phyloP scores from a whole-genome alignment of 352 stramenopile species.

The Pythium pyrilobum region DNA sequence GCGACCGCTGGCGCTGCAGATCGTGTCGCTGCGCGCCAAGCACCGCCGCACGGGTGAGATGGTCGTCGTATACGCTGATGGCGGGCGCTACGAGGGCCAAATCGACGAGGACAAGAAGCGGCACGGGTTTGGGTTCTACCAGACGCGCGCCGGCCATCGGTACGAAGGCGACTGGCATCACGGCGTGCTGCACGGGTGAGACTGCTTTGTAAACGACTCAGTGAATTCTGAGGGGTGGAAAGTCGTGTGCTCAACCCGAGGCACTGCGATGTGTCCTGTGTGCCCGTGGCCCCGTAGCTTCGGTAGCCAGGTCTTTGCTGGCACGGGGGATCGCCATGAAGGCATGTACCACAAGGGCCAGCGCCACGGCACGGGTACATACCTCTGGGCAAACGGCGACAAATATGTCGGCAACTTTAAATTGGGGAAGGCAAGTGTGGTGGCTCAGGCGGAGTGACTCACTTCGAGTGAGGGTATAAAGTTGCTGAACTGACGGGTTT shows the following conservation, averaged over 20 bases:
- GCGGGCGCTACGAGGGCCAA: constrained; percentile 60
- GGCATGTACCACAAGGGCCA: constrained; percentile 85
- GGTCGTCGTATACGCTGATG: constrained; percentile 58
- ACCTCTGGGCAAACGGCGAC: constrained; percentile 86
- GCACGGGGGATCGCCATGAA: constrained; percentile 82
- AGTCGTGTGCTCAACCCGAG: constrained; percentile 5
- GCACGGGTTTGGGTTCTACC: constrained; percentile 58
- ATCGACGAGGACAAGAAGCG: constrained; percentile 39
- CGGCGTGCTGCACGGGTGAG: constrained; percentile 81
- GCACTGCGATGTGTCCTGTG: neutral
- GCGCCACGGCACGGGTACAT: constrained; percentile 78
- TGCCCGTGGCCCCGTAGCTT: constrained; percentile 40
- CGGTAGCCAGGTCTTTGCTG: constrained; percentile 76
- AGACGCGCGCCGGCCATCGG: constrained; percentile 49
- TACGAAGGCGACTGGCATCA: constrained; percentile 82
- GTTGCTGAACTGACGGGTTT: neutral
- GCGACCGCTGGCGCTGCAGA: constrained; percentile 26
- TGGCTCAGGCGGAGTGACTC: neutral
- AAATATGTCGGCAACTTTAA: constrained; percentile 86
- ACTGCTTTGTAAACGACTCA: constrained; percentile 17
- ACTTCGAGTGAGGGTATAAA: neutral
- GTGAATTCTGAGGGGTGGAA: constrained; percentile 16
- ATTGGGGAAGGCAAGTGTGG: constrained; percentile 50
- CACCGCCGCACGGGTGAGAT: constrained; percentile 22
- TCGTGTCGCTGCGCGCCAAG: constrained; percentile 49